Percentiles rank a stretch among this genome's conserved stretches.
Evolutionary conservation across 169 alveolate species (phyloP).

Genomic region (Plasmodium reichenowi): DNA sequence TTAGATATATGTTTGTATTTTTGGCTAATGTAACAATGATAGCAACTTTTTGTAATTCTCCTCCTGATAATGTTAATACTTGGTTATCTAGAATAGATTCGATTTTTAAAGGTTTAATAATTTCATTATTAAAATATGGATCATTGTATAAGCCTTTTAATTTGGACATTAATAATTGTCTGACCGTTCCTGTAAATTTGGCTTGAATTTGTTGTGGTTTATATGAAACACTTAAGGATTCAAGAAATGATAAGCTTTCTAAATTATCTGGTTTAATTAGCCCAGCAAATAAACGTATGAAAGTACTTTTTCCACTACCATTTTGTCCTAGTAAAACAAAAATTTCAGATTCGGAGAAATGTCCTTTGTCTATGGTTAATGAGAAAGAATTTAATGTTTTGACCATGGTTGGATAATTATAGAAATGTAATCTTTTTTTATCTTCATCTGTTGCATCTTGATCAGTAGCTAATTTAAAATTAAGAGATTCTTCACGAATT

Average conservation of each 20-base stretch:
- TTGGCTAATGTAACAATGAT: slow-evolving; percentile 97
- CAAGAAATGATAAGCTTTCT: slow-evolving; percentile 88
- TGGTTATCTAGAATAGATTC: slow-evolving; percentile 96
- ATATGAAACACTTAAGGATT: slow-evolving; percentile 95
- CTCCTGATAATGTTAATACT: slow-evolving; percentile 97
- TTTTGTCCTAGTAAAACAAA: slow-evolving; percentile 98
- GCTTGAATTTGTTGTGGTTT: slow-evolving; percentile 99
- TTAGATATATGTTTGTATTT: slow-evolving; percentile 98
- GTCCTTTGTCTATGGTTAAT: slow-evolving; percentile 93
- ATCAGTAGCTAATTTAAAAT: slow-evolving; percentile 90
- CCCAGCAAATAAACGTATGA: slow-evolving; percentile 97
- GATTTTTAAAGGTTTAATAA: slow-evolving; percentile 96
- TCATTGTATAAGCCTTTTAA: slow-evolving; percentile 92
- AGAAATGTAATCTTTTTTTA: slow-evolving; percentile 85
- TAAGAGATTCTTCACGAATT: slow-evolving; percentile 97
- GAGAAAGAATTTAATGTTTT: slow-evolving; percentile 92
- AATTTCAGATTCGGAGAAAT: slow-evolving; percentile 96
- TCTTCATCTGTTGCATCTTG: slow-evolving; percentile 83
- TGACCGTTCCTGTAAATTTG: slow-evolving; percentile 97
- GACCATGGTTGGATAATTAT: slow-evolving; percentile 86
- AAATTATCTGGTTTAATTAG: slow-evolving; percentile 93
- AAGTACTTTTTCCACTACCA: slow-evolving; percentile 99
- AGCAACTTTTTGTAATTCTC: slow-evolving; percentile 99
- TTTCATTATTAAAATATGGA: slow-evolving; percentile 97
- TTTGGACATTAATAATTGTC: slow-evolving; percentile 93